phyloP scores from a whole-genome alignment of 2,329 filamentous ascomycete species.

The Colletotrichum filicis region DNA sequence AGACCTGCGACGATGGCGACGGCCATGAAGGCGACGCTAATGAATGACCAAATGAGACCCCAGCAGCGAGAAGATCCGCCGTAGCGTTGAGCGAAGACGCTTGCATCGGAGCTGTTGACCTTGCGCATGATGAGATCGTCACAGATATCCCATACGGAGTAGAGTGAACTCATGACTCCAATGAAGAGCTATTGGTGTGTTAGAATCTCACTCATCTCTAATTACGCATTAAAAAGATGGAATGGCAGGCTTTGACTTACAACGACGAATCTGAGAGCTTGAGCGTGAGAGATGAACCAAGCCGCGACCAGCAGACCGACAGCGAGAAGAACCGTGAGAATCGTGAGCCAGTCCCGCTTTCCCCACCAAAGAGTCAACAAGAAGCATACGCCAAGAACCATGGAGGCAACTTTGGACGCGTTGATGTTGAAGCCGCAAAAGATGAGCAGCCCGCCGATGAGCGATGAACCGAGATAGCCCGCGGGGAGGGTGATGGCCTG shows the following conservation, averaged over 20 bases:
- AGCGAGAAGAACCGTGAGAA: slow-evolving; percentile 75
- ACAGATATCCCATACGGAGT: slow-evolving; percentile 88
- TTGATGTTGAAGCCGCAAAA: slow-evolving; percentile 87
- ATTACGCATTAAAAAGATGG: not conserved
- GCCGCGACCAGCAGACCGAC: slow-evolving; percentile 78
- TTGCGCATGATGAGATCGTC: slow-evolving; percentile 85
- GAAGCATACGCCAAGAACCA: slow-evolving; percentile 79
- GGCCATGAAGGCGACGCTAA: slow-evolving; percentile 78
- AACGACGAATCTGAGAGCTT: slow-evolving; percentile 78
- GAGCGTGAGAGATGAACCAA: slow-evolving; percentile 84
- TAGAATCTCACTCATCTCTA: not conserved
- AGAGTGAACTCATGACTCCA: slow-evolving; percentile 83
- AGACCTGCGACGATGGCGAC: slow-evolving; percentile 80
- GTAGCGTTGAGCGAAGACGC: slow-evolving; percentile 81
- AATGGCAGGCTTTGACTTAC: slow-evolving; percentile 48
- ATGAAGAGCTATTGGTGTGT: slow-evolving; percentile 71
- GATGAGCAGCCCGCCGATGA: slow-evolving; percentile 81
- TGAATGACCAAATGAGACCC: slow-evolving; percentile 82
- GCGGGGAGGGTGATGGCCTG: slow-evolving; percentile 79
- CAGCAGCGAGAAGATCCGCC: slow-evolving; percentile 84
- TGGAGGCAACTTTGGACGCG: slow-evolving; percentile 81
- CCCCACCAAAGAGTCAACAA: slow-evolving; percentile 87
- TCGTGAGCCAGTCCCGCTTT: slow-evolving; percentile 80
- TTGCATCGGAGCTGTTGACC: slow-evolving; percentile 83
- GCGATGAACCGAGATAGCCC: slow-evolving; percentile 80